Conservation (phyloP, 1,284 basidiomycete species). For the Rhodotorula sp. region DNA sequence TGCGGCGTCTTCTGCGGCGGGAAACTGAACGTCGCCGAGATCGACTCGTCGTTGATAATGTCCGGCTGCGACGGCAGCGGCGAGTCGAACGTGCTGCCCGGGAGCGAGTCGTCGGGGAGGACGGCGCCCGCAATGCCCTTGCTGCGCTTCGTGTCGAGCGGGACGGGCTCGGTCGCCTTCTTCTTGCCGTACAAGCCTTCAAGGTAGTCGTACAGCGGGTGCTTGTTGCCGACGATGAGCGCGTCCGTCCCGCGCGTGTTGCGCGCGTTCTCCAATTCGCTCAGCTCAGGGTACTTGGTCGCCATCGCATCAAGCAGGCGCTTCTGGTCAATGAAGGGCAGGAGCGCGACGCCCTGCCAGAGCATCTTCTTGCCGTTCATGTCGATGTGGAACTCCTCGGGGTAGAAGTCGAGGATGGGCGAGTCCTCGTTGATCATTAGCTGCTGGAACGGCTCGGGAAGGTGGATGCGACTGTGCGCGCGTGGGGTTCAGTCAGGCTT, state of each 20-base stretch:
- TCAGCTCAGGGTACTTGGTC: constrained; percentile 69
- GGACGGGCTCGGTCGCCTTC: constrained; percentile 62
- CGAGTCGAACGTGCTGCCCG: constrained; percentile 83
- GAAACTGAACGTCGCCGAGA: constrained; percentile 87
- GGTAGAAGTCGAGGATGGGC: constrained; percentile 89
- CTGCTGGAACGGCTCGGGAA: constrained; percentile 80
- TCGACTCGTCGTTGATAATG: constrained; percentile 79
- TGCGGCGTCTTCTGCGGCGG: constrained; percentile 84
- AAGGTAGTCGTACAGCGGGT: constrained; percentile 81
- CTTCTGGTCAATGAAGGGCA: constrained; percentile 92
- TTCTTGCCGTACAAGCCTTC: constrained; percentile 88
- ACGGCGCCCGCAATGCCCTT: constrained; percentile 79
- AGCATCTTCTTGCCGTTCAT: constrained; percentile 99
- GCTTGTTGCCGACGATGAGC: constrained; percentile 81
- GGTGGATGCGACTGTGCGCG: constrained; percentile 71
- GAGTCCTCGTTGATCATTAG: constrained; percentile 88
- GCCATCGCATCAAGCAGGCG: constrained; percentile 82
- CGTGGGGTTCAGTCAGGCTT: not conserved
- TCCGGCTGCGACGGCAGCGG: constrained; percentile 65
- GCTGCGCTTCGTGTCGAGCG: constrained; percentile 69
- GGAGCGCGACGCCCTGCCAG: constrained; percentile 96
- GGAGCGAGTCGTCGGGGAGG: constrained; percentile 82
- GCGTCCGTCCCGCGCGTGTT: constrained; percentile 85
- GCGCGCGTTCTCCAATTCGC: constrained; percentile 76
- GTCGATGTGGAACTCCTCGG: constrained; percentile 87